Evolutionary conservation across 805 yeast genomes (phyloP), one percentile per base, ranked within the genome.

Genomic region (Saturnispora besseyi): DNA sequence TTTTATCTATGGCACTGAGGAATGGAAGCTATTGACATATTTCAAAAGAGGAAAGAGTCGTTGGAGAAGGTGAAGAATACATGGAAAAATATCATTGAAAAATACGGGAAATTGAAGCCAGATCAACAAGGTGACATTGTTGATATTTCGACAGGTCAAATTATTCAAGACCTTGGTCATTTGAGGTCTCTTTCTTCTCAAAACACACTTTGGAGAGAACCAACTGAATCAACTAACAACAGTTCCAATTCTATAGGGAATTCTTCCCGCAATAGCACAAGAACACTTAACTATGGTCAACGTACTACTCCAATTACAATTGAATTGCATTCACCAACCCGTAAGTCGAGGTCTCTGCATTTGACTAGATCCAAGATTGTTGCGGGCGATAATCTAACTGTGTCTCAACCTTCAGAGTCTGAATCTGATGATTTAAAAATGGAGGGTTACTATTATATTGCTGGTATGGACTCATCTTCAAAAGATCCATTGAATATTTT

Each of bases 131-230:
- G 85, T 36, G 89, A 82, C 60, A 71, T 80, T 24, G 65, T 82
- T n/a, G 89, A 86, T 60, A 58, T 86, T 22, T 59, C 61, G 9
- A 79, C 88, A 0, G 90, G 91, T 0, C 70, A 75, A 50, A 75
- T 86, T 1, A 62, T 81, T 1, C 75, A 69, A 31, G 89, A 86
- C 57, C 74, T 77, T 47, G 95, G 95, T 2, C 95, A 86, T 62
- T 57, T 86, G 22, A 64, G 75, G 50, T 75, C 81, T 2, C 57
- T 82, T 50, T 51, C 44, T 4, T 43, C 52, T 15, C 41, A 55
- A 11, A 56, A 63, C 11, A 59, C 63, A 50, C 64, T 71, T 24
- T 75, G 79, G 79, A 32, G 48, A 11, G 29, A 36, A 18, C 31
- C 32, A 10, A 26, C 21, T n/a, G 44, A 41, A 15, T 31, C 9